Base-by-base conservation (phyloP, 228 moss, liverwort and hornwort genomes). In the Sphagnum magellanicum region DNA sequence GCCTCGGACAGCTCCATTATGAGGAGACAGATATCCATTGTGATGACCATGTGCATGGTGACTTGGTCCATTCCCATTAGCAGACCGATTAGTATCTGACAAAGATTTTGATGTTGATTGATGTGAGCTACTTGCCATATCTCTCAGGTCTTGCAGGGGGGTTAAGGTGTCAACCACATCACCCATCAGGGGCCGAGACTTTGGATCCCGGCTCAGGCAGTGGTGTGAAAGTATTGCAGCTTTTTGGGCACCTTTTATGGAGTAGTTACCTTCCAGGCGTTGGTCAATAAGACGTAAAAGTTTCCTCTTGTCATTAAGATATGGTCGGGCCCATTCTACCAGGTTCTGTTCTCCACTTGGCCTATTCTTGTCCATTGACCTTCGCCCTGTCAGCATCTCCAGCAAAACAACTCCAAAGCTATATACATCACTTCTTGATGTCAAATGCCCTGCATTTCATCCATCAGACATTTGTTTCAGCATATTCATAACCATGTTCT, bases 241-340 rank as follows among this genome's bases (percentile, higher is more conserved):
- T 67, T 98, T 94, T 79, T 94, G 94, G 15, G 93, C 79, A 61
- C 94, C 98, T 68, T 91, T 87, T 7, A 84, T 71, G 12, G 90
- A 92, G 73, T 92, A 98, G 12, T 94, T 89, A 47, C 92, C 90
- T 71, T 94, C 98, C 52, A 98, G 81, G 71, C 98, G 94, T 67
- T 92, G 98, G 71, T 98, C 98, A 55, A 98, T 92, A 12, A 98
- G 79, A 58, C 91, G 90, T 49, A 87, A 90, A 51, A 92, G 76
- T 77, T 94, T 98, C 66, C 98, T 80, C 80, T 94, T 98, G 74
- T 98, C 98, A 51, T 90, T 90, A 75, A 98, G 76, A 70, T 90
- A 98, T 7, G 98, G 98, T 70, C 98, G 81, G 0, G 98, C 94
- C 98, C 98, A 98, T 74, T 98, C 98, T 13, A 98, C 98, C 74